Base-by-base conservation (phyloP, 1,284 basidiomycete genomes). In the Trametes pubescens region DNA sequence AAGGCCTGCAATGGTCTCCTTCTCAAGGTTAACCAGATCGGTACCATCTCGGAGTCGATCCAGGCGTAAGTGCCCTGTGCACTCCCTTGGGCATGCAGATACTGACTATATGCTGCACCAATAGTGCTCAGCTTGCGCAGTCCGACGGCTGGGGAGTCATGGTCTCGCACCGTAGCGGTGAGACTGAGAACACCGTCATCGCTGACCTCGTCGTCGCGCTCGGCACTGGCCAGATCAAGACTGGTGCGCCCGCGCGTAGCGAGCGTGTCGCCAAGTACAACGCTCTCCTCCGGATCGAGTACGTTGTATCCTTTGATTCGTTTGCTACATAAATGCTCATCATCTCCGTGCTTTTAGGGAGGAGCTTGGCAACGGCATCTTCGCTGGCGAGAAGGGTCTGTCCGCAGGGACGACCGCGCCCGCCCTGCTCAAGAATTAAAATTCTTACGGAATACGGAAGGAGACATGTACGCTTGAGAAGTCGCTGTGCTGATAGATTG, bases 11-110 rank as follows among this genome's bases (percentile, higher is more conserved):
- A 99, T 78, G 98, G 96, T 80, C 89, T 99, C 43, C 86, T 99
- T 71, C 91, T 99, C 82, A 99, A 99, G 91, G 92, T 96, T 79
- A 98, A 98, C 88, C 97, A 99, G 83, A 99, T 99, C 78, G 98
- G 97, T 76, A 98, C 96, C 71, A 97, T 99, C 82, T 96, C 96
- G 65, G 98, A 99, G 83, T 98, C 97, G 43, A 99, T 97, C 79
- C 92, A 96, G 79, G 95, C 95, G 90, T 63, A 26, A 58, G 57
- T 61, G 21, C 26, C 14, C 18, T 13, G 38, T 26, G 14, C 53
- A 11, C 24, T n/a, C 10, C 26, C 13, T 14, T 13, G 10, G 13
- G 13, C 5, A 11, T 1, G 38, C 22, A 24, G 11, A 22, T 1
- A 29, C 52, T 54, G 52, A 54, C 26, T 4, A 13, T 29, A 11